A percentile compares a stretch with the other conserved stretches of the same genome.
These are phyloP conservation scores for Bretschneidera sinensis DNA, from an alignment of 345 rosid species.

Conservation along the genomic window DNA sequence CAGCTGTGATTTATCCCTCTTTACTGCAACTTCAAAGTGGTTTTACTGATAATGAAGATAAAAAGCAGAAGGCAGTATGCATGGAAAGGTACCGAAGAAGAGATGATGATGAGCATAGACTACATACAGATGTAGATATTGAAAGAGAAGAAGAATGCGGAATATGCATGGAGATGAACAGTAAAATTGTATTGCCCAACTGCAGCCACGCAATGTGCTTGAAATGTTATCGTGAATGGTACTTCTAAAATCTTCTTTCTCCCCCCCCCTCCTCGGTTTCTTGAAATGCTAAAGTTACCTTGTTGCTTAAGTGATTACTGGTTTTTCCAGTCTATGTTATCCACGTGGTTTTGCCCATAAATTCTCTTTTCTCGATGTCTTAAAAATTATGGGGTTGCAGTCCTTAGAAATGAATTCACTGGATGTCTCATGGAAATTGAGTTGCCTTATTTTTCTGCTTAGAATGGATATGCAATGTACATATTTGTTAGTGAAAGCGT, in stretches of 20 bases:
- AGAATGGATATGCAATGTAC: no score
- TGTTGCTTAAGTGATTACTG: neutral
- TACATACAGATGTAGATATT: conserved; percentile 28
- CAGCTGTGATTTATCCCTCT: conserved; percentile 70
- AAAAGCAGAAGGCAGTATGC: conserved; percentile 49
- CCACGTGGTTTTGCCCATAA: no score
- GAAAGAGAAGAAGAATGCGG: conserved; percentile 77
- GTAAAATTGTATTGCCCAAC: conserved; percentile 56
- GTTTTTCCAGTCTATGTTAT: neutral
- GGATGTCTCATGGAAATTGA: no score
- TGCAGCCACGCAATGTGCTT: conserved; percentile 67
- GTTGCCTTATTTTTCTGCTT: no score
- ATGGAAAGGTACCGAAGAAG: conserved; percentile 52
- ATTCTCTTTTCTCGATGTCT: no score
- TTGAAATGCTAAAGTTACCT: neutral
- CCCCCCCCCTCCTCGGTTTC: conserved; percentile 1
- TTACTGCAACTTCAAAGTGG: conserved; percentile 54
- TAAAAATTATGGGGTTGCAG: no score
- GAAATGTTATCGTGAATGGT: conserved; percentile 69
- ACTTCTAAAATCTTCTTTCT: conserved; percentile 4
- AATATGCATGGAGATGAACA: conserved; percentile 61
- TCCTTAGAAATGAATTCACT: no score
- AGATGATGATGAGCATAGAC: conserved; percentile 35
- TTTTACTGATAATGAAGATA: conserved; percentile 55
- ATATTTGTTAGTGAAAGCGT: no score